phyloP scores from a whole-genome alignment of 768 basidiomycete species.

The Hemileccinum rubropunctum region DNA sequence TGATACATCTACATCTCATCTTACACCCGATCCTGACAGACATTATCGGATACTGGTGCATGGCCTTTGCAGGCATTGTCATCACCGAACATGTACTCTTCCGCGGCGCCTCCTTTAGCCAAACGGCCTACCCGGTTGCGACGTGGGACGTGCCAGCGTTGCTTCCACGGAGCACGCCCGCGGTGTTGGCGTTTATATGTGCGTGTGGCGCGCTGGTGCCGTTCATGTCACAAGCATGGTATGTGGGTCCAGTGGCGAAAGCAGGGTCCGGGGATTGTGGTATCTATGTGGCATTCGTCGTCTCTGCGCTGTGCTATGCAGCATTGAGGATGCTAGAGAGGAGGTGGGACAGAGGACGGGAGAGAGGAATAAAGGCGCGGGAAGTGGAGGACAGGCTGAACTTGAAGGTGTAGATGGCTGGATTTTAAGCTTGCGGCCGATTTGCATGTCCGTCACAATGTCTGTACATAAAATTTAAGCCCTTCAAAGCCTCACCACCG shows the following conservation, averaged over 20 bases:
- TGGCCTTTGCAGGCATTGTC: slow-evolving; percentile 37
- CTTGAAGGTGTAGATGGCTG: slow-evolving; percentile 3
- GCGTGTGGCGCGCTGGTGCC: no score
- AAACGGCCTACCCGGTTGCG: slow-evolving; percentile 34
- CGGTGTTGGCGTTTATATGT: no score
- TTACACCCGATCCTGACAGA: slow-evolving; percentile 22
- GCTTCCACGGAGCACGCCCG: slow-evolving; percentile 43
- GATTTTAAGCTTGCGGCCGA: background rate
- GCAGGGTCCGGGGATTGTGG: slow-evolving; percentile 48
- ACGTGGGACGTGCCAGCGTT: slow-evolving; percentile 34
- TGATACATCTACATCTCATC: slow-evolving; percentile 11
- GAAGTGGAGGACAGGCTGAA: slow-evolving; percentile 1
- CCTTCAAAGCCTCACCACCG: no score
- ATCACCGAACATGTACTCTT: slow-evolving; percentile 45
- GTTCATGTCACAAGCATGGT: slow-evolving; percentile 57
- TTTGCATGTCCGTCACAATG: no score
- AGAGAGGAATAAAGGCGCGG: no score
- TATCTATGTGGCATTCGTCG: slow-evolving; percentile 38
- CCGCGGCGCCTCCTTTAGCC: slow-evolving; percentile 33
- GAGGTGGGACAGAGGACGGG: slow-evolving; percentile 6
- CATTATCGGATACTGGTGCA: slow-evolving; percentile 46
- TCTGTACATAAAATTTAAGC: no score
- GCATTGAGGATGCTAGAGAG: slow-evolving; percentile 30
- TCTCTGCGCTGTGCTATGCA: slow-evolving; percentile 32
- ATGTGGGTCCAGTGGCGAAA: slow-evolving; percentile 46